These are phyloP conservation scores for Tricladium varicosporioides DNA, from an alignment of 2,329 filamentous ascomycete species.

Conservation along the genomic window DNA sequence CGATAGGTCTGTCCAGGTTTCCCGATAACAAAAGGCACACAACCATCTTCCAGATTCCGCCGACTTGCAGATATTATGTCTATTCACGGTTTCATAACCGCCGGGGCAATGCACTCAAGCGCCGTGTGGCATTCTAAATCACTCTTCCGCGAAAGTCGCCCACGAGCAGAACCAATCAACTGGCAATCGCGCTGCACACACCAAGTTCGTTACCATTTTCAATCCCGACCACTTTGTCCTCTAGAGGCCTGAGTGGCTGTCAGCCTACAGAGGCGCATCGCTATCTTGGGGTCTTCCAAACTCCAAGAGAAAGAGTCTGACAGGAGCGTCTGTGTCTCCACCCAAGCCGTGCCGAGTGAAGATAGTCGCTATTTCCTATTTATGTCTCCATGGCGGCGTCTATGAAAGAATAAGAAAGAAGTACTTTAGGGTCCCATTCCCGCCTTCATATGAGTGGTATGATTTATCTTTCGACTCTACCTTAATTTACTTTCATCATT, in stretches of 20 bases:
- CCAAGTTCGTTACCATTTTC: neutral
- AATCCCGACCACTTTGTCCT: neutral
- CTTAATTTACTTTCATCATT: conserved; percentile 6
- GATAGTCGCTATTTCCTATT: conserved; percentile 22
- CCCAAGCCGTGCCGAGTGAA: neutral
- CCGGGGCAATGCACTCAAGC: conserved; percentile 18
- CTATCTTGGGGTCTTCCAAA: neutral
- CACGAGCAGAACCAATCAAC: conserved; percentile 6
- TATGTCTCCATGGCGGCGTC: conserved; percentile 26
- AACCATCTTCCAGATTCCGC: neutral
- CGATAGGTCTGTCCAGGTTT: no score
- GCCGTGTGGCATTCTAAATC: conserved; percentile 16
- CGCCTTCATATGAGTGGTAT: conserved; percentile 3
- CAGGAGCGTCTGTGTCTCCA: conserved; percentile 23
- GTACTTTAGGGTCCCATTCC: conserved; percentile 33
- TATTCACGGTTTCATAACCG: conserved; percentile 22
- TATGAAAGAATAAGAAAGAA: conserved; percentile 24
- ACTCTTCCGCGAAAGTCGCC: conserved; percentile 2
- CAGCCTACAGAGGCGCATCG: conserved; percentile 8
- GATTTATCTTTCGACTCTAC: neutral
- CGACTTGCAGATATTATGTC: conserved; percentile 4
- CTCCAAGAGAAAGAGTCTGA: conserved; percentile 18
- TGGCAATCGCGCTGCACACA: neutral
- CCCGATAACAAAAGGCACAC: no score
- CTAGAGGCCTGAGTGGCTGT: conserved; percentile 10